Evolutionary conservation across 306 rosid species (phyloP), one percentile per base, ranked within the genome.

Genomic region (Lupinus albus): DNA sequence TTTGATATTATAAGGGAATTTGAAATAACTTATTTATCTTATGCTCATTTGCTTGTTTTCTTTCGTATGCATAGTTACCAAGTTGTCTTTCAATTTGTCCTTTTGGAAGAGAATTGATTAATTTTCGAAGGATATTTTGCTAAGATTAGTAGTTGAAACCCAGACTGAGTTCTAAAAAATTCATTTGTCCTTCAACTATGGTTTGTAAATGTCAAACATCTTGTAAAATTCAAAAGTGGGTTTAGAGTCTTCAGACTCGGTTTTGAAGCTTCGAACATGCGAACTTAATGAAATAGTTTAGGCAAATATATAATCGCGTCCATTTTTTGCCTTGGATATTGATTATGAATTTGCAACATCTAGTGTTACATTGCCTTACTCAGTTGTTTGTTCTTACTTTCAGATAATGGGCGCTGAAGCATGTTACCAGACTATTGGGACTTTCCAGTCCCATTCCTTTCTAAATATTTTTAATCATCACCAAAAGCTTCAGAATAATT

Each of bases 361-460:
- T 2, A 42, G 21, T 57, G 41, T 46, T 75, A 30, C n/a, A n/a
- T 72, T 68, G 36, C 7, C 58, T 72, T 41, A 49, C 69, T 61
- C 14, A 8, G 55, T 53, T 32, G 39, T 83, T 62, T 67, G 48
- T 1, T 68, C 72, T 49, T 63, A 39, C 59, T 44, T 80, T 84
- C 82, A 89, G 93, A 83, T 86, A 67, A 94, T 94, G 99, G 95
- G 96, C 50, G 82, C 96, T 67, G 79, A 86, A 76, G 86, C 70
- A 35, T 85, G 68, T 84, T 78, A 79, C 64, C 94, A 81, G 69
- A 76, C 80, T 56, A 65, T 88, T 68, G 89, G 94, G 60, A 75
- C 79, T 61, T 56, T 70, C 65, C 84, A 81, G 67, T 41, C 84
- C 12, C 76, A 63, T 28, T 76, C 86, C 11, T 55, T 71, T 67